A percentile compares a stretch with the other conserved stretches of the same genome.
Evolutionary conservation across 495 filamentous ascomycete genomes (phyloP).

Genomic region (Penicillium daleae): DNA sequence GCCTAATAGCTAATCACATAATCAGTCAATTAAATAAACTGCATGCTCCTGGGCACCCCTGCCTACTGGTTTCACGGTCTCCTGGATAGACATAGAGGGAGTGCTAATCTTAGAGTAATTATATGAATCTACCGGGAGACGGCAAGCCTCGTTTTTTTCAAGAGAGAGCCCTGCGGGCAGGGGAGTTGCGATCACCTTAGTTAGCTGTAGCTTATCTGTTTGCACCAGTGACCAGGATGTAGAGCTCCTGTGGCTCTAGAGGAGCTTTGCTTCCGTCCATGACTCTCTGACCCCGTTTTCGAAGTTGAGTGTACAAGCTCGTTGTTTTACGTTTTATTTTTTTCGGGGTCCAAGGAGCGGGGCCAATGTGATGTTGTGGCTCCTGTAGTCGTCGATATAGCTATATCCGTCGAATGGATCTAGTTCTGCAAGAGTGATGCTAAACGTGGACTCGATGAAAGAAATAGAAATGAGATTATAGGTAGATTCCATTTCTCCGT

Average conservation of each 20-base stretch:
- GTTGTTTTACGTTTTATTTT: slow-evolving; percentile 7
- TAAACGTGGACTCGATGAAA: no score
- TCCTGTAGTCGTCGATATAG: slow-evolving; percentile 7
- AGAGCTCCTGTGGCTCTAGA: slow-evolving; percentile 27
- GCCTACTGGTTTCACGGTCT: no score
- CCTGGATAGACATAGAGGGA: no score
- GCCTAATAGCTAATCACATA: no score
- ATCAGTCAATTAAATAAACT: no score
- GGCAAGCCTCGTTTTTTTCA: no score
- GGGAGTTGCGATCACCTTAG: not conserved
- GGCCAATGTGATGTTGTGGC: slow-evolving; percentile 18
- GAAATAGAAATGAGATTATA: no score
- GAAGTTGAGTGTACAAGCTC: slow-evolving; percentile 7
- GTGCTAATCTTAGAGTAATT: no score
- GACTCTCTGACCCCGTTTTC: slow-evolving; percentile 7
- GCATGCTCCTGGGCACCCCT: no score
- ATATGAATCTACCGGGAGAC: no score
- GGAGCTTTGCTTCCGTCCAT: slow-evolving; percentile 24
- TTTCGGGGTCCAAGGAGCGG: slow-evolving; percentile 6
- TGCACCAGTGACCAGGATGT: slow-evolving; percentile 54
- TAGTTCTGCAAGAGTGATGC: no score
- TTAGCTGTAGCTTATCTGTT: slow-evolving; percentile 46
- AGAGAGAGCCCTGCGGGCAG: not conserved
- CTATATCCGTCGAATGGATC: not conserved
- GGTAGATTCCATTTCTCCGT: no score